Conservation (phyloP, 768 basidiomycete genomes). For the Lactifluus rugatus region DNA sequence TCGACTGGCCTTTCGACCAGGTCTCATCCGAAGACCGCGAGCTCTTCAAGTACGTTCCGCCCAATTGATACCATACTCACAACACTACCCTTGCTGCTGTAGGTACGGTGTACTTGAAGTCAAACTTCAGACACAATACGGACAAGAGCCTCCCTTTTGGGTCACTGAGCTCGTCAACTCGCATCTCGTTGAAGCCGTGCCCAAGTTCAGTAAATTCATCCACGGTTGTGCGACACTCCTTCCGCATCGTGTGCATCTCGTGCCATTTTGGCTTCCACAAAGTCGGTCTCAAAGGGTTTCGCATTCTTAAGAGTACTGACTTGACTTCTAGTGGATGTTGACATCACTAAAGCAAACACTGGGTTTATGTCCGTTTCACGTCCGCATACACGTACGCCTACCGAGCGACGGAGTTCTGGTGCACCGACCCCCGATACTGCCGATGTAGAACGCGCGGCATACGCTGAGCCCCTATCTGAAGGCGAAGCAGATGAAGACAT, state of each 20-base stretch:
- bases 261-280: constrained; percentile 98
- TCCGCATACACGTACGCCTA: constrained; percentile 38
- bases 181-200: constrained; percentile 93
- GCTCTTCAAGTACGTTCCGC: constrained; percentile 62
- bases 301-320: background rate
- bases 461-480: constrained; percentile 88
- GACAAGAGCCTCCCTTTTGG: constrained; percentile 94
- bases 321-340: constrained; percentile 65
- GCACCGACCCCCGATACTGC: constrained; percentile 34
- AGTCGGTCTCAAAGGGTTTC: constrained; percentile 38
- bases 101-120: constrained; percentile 94
- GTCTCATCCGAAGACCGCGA: constrained; percentile 73
- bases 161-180: constrained; percentile 92
- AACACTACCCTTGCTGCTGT: background rate
- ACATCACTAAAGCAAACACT: constrained; percentile 88
- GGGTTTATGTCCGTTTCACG: constrained; percentile 62
- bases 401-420: constrained; percentile 29
- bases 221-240: constrained; percentile 92
- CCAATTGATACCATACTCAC: background rate
- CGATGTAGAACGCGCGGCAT: constrained; percentile 31
- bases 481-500: constrained; percentile 85
- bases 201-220: constrained; percentile 97
- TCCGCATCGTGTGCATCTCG: constrained; percentile 86
- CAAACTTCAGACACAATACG: constrained; percentile 92
- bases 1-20: constrained; percentile 84